Evolutionary conservation across 768 basidiomycete genomes (phyloP), one percentile per base, ranked within the genome.

Genomic region (Phallus indusiatus): DNA sequence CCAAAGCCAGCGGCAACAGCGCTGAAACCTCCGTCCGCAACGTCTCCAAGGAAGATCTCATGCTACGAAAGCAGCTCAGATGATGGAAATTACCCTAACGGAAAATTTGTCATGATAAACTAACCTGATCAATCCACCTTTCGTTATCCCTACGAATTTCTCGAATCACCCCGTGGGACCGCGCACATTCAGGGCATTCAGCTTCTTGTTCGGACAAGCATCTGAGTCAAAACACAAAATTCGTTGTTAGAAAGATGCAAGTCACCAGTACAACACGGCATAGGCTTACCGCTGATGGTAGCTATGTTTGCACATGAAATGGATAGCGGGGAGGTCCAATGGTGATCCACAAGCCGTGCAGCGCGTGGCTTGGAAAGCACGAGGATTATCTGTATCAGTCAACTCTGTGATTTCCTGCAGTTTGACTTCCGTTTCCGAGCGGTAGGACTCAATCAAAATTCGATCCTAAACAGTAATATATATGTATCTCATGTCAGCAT

Each of bases 301-400:
- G 61, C 90, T 93, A 69, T 98, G 96, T 66, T 87, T 85, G 72
- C 95, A 99, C 95, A 98, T 96, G 68, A 97, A 98, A 71, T 98
- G 94, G 6, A 98, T 79, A 63, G 83, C 88, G 0, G 96, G 95
- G 10, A 97, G 81, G 69, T 97, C 94, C 61, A 98, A 81, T 65
- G 89, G 90, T 1, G 86, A 90, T 16, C 85, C 80, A 70, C 96
- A 98, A 4, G 85, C 80, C 20, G 94, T 86, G 70, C 96, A 98
- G 47, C 93, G 78, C 8, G 94, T 94, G 61, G 95, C 90, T 67
- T 97, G 94, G 77, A 97, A 96, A 20, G 97, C 88, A 18, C 83
- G 81, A 0, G 96, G 89, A 55, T 84, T 80, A 20, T 84, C 81
- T 7, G 84, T 76, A 70, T 95, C 87, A 5, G 85, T 80, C 17